These are phyloP conservation scores for Trichoderma harzianum DNA, from an alignment of 2,329 filamentous ascomycete genomes.

Conservation along the genomic window DNA sequence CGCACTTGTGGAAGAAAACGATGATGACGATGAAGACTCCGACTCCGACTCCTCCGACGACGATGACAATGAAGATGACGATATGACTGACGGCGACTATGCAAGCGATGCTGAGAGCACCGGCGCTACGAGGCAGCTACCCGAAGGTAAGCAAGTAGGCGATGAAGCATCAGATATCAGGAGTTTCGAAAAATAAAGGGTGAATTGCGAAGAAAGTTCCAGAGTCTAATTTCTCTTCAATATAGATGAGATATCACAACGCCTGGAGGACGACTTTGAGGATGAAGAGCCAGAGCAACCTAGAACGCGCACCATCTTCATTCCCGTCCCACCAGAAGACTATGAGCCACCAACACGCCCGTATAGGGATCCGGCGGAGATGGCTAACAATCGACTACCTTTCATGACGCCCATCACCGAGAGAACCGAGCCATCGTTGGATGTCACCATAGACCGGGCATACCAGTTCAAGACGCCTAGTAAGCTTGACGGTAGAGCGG, in stretches of 20 bases:
- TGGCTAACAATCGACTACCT: constrained; percentile 85
- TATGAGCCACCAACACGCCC: constrained; percentile 76
- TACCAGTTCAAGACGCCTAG: constrained; percentile 74
- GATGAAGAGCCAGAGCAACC: constrained; percentile 32
- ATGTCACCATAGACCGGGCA: constrained; percentile 58
- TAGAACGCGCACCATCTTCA: constrained; percentile 62
- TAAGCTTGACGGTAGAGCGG: constrained; percentile 42
- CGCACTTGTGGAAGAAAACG: constrained; percentile 32
- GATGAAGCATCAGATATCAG: constrained; percentile 56
- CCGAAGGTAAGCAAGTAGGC: constrained; percentile 40
- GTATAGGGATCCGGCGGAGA: constrained; percentile 74
- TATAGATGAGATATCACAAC: constrained; percentile 26
- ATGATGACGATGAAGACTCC: constrained; percentile 32
- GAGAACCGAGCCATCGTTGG: constrained; percentile 84
- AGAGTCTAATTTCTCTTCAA: constrained; percentile 31
- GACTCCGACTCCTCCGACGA: background rate
- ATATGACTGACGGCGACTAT: constrained; percentile 63
- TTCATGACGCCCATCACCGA: constrained; percentile 99
- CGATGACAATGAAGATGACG: background rate
- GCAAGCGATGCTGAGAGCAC: constrained; percentile 85
- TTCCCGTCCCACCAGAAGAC: constrained; percentile 80
- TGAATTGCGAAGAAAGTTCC: constrained; percentile 35
- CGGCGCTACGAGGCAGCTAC: constrained; percentile 67
- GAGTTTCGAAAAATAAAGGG: constrained; percentile 60
- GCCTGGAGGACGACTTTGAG: background rate